These are phyloP conservation scores for Neopestalotiopsis rosae DNA, from an alignment of 2,329 filamentous ascomycete genomes.

Conservation along the genomic window DNA sequence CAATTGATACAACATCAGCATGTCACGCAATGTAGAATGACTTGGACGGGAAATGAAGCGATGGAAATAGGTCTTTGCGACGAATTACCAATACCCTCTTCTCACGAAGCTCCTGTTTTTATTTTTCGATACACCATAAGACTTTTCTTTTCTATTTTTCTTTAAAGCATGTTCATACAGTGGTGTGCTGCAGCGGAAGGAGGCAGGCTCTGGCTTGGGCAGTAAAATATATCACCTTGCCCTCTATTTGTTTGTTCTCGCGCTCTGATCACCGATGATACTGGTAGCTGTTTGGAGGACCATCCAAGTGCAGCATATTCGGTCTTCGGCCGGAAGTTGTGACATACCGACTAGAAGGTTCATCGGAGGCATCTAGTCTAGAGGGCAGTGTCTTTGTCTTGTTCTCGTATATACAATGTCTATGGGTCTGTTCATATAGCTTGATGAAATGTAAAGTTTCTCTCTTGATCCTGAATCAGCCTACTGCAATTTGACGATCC, in stretches of 20 bases:
- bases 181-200: background rate
- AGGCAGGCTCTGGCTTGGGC: constrained; percentile 4
- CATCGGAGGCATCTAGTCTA: background rate
- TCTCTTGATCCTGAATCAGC: too few species aligned
- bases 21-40: constrained; percentile 13
- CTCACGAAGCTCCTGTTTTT: constrained; percentile 7
- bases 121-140: background rate
- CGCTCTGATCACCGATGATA: background rate
- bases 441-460: constrained; percentile 5
- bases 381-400: background rate
- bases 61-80: constrained; percentile 9
- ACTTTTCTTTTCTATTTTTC: constrained; percentile 1
- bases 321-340: background rate
- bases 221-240: constrained; percentile 9
- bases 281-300: background rate
- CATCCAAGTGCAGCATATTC: background rate
- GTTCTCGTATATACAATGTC: constrained; percentile 11
- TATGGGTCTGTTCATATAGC: constrained; percentile 4
- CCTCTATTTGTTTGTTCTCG: background rate
- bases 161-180: background rate
- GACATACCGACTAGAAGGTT: background rate
- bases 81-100: constrained; percentile 12
- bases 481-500: too few species aligned
- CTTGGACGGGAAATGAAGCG: constrained; percentile 14
- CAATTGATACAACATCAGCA: constrained; percentile 3